Base-by-base conservation (phyloP, 305 asterid genomes). In the Fraxinus ornus region DNA sequence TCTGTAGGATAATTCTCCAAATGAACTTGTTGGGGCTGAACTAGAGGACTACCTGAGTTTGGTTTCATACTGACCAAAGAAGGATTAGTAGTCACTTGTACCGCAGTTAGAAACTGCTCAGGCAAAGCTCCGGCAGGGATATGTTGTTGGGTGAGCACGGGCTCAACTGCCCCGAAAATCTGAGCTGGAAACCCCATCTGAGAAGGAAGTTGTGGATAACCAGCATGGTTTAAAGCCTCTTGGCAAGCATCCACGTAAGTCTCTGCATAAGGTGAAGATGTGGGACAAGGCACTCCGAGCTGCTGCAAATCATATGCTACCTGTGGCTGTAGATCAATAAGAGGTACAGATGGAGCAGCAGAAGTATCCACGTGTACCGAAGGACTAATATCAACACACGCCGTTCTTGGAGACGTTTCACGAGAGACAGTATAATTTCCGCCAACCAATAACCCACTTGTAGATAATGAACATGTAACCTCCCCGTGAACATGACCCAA, bases 131-230 rank as follows among this genome's bases (percentile, higher is more conserved):
- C 87, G 0, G 83, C 78, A 82, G 88, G 73, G 36, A 91, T 81
- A 75, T 90, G 90, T 78, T 86, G 96, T 84, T 87, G 98, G 84
- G 86, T 26, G 77, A 80, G 84, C 78, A 88, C 87, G 2, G 93
- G 89, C 57, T 89, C 86, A 80, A 87, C 86, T 9, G 88, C 77
- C 80, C 93, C 92, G 85, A 92, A 84, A 22, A 90, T 81, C 79
- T 89, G 97, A 55, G 90, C 36, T 17, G 95, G 95, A 78, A 87
- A 94, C 44, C 97, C 95, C 91, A 91, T 87, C 71, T 87, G 92
- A 6, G 93, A 76, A 82, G 95, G 93, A 80, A 84, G 21, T 22
- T 90, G 98, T 78, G 88, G 85, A 88, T 87, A 91, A 76, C 85
- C 91, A 28, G 91, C 83, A 86, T 78, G 92, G 79, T 78, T 85